These are phyloP conservation scores for Fulvia fulva DNA, from an alignment of 2,329 filamentous ascomycete species.

Conservation along the genomic window DNA sequence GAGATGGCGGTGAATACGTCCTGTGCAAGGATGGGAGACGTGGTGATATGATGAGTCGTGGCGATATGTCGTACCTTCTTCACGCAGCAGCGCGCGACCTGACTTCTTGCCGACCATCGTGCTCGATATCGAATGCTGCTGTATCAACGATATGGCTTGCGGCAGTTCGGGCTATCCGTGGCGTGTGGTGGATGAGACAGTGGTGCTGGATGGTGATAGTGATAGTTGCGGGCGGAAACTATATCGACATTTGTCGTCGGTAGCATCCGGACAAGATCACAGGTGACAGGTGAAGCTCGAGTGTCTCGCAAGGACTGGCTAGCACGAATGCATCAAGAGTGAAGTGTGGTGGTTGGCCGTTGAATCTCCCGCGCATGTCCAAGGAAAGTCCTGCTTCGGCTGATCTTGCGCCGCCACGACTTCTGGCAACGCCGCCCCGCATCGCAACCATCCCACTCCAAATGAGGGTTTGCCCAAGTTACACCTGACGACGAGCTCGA, in stretches of 20 bases:
- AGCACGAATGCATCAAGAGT: background rate
- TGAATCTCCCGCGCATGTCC: background rate
- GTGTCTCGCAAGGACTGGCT: background rate
- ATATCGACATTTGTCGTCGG: background rate
- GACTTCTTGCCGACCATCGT: slow-evolving; percentile 65
- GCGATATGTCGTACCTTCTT: slow-evolving; percentile 48
- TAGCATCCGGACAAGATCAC: background rate
- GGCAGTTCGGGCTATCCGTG: background rate
- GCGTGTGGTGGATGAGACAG: background rate
- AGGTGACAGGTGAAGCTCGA: background rate
- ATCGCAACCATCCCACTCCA: background rate
- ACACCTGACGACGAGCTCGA: background rate
- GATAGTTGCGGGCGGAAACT: background rate
- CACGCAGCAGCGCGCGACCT: slow-evolving; percentile 57
- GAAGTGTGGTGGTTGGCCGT: background rate
- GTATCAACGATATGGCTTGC: background rate
- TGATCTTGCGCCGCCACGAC: background rate
- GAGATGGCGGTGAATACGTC: slow-evolving; percentile 16
- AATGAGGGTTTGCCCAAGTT: background rate
- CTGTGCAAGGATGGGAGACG: slow-evolving; percentile 8
- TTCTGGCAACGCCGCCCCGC: background rate
- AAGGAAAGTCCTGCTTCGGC: background rate
- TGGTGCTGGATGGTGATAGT: background rate
- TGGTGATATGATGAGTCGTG: slow-evolving; percentile 3
- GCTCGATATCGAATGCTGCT: slow-evolving; percentile 13